Conservation (phyloP, 2,329 filamentous ascomycete genomes). For the Neocatenulostroma microsporum region DNA sequence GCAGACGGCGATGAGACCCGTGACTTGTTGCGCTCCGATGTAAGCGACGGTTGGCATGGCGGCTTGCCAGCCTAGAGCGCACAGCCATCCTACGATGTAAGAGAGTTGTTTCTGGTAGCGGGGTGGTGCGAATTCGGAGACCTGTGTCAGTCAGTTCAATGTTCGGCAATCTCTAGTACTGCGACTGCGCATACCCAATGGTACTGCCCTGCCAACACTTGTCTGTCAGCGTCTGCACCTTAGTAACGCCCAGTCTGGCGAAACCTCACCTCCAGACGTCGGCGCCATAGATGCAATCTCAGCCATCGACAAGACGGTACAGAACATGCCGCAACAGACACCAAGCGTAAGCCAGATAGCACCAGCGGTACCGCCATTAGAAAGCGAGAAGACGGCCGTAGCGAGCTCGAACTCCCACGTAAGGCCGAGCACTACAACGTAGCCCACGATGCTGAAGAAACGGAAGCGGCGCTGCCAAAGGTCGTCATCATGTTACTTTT, state of each 20-base stretch:
- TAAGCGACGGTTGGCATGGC: conserved; percentile 23
- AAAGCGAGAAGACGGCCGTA: conserved; percentile 15
- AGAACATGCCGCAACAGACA: conserved; percentile 18
- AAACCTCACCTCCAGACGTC: conserved; percentile 51
- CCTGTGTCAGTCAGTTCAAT: conserved; percentile 52
- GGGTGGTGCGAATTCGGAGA: conserved; percentile 40
- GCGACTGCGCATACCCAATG: no score
- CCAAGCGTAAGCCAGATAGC: conserved; percentile 41
- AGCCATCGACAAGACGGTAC: conserved; percentile 16
- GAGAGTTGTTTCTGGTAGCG: conserved; percentile 51
- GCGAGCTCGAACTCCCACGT: conserved; percentile 20
- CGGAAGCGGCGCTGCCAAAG: no score
- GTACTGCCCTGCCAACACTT: no score
- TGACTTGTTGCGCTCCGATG: conserved; percentile 21
- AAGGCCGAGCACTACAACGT: conserved; percentile 20
- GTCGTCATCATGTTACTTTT: no score
- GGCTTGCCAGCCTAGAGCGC: conserved; percentile 25
- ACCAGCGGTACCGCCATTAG: conserved; percentile 47
- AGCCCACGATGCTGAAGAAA: conserved; percentile 24
- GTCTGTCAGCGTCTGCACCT: no score
- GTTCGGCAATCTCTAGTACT: no score
- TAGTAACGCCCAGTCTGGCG: no score
- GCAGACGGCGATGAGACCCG: conserved; percentile 22
- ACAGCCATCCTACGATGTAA: conserved; percentile 42
- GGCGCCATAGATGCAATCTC: conserved; percentile 50